A percentile compares a stretch with the other conserved stretches of the same genome.
Conservation (phyloP, 768 basidiomycete species). For the Trametes gibbosa region DNA sequence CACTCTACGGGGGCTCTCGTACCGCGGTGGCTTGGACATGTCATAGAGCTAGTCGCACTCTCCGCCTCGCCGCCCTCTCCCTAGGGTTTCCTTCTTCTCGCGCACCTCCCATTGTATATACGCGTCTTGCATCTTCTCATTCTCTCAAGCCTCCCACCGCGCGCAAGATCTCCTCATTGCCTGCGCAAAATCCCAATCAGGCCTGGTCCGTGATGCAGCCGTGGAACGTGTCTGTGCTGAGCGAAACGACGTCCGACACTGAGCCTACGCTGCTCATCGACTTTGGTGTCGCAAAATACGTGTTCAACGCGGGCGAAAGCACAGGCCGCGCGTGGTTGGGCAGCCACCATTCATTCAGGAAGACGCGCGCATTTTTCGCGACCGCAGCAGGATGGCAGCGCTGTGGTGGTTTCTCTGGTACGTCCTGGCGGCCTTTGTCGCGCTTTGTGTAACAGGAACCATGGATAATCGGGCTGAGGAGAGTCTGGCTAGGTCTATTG, state of each 20-base stretch:
- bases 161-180: neutral
- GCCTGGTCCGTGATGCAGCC: neutral
- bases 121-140: neutral
- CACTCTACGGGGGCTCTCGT: neutral
- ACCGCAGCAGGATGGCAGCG: constrained; percentile 62
- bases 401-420: constrained; percentile 73
- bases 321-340: constrained; percentile 73
- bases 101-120: neutral
- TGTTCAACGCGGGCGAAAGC: constrained; percentile 87
- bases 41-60: neutral
- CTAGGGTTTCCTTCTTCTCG: neutral
- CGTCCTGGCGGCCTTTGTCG: constrained; percentile 16
- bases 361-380: constrained; percentile 69
- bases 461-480: constrained; percentile 8
- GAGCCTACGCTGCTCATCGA: constrained; percentile 73
- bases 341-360: constrained; percentile 61
- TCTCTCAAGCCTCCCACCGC: neutral
- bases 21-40: constrained; percentile 14
- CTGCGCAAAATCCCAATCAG: too few relatives aligned
- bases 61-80: neutral
- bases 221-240: constrained; percentile 64
- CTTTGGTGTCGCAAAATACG: constrained; percentile 78
- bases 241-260: constrained; percentile 67
- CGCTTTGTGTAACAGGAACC: too few relatives aligned
- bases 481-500: constrained; percentile 52